Evolutionary conservation across 2,329 filamentous ascomycete species (phyloP), one percentile per base, ranked within the genome.

Genomic region (Onygena corvina): DNA sequence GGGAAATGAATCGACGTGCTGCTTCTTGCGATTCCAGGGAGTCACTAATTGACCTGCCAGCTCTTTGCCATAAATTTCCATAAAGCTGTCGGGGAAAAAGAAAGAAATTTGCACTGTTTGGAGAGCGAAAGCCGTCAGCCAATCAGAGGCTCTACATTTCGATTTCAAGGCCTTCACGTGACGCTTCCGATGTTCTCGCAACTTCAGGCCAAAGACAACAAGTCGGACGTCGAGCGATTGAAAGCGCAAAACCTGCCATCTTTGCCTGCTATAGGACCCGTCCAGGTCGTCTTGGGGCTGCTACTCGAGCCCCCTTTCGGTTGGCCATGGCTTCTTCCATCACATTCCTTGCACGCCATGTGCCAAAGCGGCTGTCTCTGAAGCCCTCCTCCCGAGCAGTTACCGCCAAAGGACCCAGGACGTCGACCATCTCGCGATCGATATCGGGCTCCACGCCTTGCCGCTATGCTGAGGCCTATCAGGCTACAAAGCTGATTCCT

Each of bases 311-410:
- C 51, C 52, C 49, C 53, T 56, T 52, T 53, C 48, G 52, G 48
- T 49, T 54, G 50, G 56, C 51, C 54, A 82, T 83, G 79, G 74
- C 78, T 67, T 76, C 75, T 57, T 70, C 76, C 47, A 71, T 81
- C 64, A 70, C 75, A 62, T 77, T 79, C 63, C 68, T 80, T 57
- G 75, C 75, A 65, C 70, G 74, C 67, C 73, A 73, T 66, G 71
- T 74, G 65, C 72, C 76, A 60, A 79, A 77, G 69, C 74, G 76
- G 63, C 68, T 78, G 56, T 77, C 72, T 63, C 68, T 75, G 55
- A 42, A 23, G 25, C 69, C 72, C 65, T 71, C 74, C 63, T 72
- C 70, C 62, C 66, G 65, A 55, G 64, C 57, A 60, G 59, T 59
- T 56, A 57, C 60, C 59, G 62, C 60, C 56, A 64, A 62, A 61